phyloP scores from a whole-genome alignment of 2,329 filamentous ascomycete species.

The Fusarium sp. region DNA sequence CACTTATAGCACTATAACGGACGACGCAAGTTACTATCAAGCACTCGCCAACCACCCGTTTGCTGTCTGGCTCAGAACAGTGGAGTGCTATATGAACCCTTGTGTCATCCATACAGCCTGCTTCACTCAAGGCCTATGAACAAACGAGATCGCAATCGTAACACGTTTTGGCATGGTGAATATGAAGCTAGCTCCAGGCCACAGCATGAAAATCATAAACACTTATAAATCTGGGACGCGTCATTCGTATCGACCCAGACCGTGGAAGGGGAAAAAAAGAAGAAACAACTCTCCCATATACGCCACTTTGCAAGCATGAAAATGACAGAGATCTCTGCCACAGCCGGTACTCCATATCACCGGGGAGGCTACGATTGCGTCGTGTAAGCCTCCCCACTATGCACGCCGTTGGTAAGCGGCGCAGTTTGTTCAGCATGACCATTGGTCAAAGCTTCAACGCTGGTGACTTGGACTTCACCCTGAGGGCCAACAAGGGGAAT shows the following conservation, averaged over 20 bases:
- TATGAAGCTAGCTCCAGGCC: constrained; percentile 15
- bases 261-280: background rate
- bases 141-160: constrained; percentile 28
- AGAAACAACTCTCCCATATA: constrained; percentile 15
- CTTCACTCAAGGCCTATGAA: constrained; percentile 18
- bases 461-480: constrained; percentile 19
- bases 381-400: constrained; percentile 29
- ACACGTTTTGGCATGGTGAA: constrained; percentile 31
- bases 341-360: constrained; percentile 8
- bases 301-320: constrained; percentile 1
- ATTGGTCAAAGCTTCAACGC: constrained; percentile 31
- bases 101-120: constrained; percentile 30
- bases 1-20: constrained; percentile 6
- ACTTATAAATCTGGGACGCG: constrained; percentile 31
- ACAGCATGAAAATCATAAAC: constrained; percentile 36
- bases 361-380: constrained; percentile 27
- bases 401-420: constrained; percentile 46
- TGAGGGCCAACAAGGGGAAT: constrained; percentile 25
- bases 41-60: background rate
- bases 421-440: constrained; percentile 31
- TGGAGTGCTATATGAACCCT: constrained; percentile 13
- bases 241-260: constrained; percentile 30
- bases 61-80: constrained; percentile 20
- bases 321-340: constrained; percentile 2
- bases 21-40: constrained; percentile 12